phyloP scores from a whole-genome alignment of 352 stramenopile genomes.

The Phytophthora nicotianae region DNA sequence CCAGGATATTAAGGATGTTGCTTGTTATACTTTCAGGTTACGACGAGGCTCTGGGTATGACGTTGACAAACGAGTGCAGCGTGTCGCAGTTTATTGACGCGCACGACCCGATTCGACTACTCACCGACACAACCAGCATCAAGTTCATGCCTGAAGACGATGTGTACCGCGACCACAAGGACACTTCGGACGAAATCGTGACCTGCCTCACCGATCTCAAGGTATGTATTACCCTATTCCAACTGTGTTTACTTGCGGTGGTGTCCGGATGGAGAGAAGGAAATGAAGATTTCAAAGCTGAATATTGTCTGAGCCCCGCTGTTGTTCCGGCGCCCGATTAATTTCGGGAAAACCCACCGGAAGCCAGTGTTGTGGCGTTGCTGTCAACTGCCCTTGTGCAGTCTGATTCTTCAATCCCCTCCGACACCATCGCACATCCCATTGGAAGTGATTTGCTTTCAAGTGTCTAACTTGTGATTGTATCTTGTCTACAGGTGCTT shows the following conservation, averaged over 20 bases:
- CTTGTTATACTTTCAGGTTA: conserved; percentile 73
- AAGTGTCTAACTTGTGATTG: conserved; percentile 2
- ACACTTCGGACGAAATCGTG: conserved; percentile 84
- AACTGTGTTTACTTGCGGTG: neutral
- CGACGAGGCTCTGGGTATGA: conserved; percentile 89
- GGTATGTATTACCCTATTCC: conserved; percentile 39
- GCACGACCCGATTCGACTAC: conserved; percentile 94
- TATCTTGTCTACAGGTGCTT: conserved; percentile 79
- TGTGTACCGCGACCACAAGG: conserved; percentile 79
- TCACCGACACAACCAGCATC: conserved; percentile 95
- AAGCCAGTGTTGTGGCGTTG: conserved; percentile 79
- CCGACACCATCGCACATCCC: neutral
- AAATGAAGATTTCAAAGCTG: conserved; percentile 84
- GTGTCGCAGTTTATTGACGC: conserved; percentile 88
- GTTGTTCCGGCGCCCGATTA: conserved; percentile 91
- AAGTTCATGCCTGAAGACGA: conserved; percentile 86
- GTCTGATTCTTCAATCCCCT: conserved; percentile 66
- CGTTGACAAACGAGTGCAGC: conserved; percentile 82
- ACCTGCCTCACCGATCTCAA: conserved; percentile 92
- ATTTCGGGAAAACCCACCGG: conserved; percentile 90
- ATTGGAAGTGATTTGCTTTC: neutral
- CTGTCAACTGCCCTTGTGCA: conserved; percentile 68
- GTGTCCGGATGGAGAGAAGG: conserved; percentile 27
- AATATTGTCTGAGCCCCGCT: conserved; percentile 82
- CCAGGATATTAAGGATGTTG: conserved; percentile 12